Conservation (phyloP, 2,329 filamentous ascomycete genomes). For the Fusarium nelsonii region DNA sequence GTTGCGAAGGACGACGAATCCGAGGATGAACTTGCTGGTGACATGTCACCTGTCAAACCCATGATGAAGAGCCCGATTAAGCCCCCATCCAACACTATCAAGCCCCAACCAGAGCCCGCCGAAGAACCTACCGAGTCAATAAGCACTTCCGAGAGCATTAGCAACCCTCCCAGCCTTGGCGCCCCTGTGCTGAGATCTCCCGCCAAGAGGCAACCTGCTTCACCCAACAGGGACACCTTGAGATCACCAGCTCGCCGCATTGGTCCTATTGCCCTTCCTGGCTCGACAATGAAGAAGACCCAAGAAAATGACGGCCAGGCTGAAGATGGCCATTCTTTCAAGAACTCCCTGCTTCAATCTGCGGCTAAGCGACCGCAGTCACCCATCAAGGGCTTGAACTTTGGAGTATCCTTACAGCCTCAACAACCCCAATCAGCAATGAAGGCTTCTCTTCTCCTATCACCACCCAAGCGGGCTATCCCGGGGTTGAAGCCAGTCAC, state of each 20-base stretch:
- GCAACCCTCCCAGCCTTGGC: constrained; percentile 54
- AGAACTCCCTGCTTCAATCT: constrained; percentile 62
- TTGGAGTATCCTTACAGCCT: constrained; percentile 45
- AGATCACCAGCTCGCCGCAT: constrained; percentile 67
- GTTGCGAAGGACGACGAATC: constrained; percentile 63
- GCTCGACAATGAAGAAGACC: constrained; percentile 50
- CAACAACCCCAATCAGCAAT: constrained; percentile 55
- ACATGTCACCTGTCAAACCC: constrained; percentile 64
- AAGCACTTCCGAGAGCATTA: constrained; percentile 48
- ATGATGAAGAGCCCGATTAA: constrained; percentile 69
- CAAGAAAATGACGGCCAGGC: constrained; percentile 23
- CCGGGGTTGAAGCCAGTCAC: constrained; percentile 52
- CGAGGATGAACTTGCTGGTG: constrained; percentile 70
- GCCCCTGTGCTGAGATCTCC: constrained; percentile 64
- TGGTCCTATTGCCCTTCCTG: constrained; percentile 49
- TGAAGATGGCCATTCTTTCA: constrained; percentile 52
- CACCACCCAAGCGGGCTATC: constrained; percentile 63
- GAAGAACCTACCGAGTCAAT: constrained; percentile 44
- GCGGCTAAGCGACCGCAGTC: constrained; percentile 65
- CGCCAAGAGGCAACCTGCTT: constrained; percentile 65
- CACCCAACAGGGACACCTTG: constrained; percentile 67
- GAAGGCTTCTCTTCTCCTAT: constrained; percentile 62
- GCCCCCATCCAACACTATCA: constrained; percentile 51
- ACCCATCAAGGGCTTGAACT: constrained; percentile 56
- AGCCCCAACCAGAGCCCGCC: constrained; percentile 17